Conservation (phyloP, 352 stramenopile species). For the Pythium apleroticum region DNA sequence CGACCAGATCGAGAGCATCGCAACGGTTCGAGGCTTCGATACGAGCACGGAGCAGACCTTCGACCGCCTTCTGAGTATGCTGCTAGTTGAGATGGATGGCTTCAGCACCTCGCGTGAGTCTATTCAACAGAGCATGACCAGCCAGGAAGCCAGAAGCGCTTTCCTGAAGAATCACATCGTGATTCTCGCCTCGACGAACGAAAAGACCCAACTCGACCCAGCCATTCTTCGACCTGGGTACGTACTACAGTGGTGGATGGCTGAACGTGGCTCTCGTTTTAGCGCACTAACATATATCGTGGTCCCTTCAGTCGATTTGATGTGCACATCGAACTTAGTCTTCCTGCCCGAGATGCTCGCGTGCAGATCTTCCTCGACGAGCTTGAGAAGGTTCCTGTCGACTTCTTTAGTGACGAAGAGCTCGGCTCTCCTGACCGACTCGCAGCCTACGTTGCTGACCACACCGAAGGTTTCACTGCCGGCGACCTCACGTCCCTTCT, state of each 20-base stretch:
- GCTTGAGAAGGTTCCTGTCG: slow-evolving; percentile 49
- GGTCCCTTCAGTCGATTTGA: slow-evolving; percentile 62
- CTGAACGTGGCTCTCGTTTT: not conserved
- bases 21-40: slow-evolving; percentile 85
- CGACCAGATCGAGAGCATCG: slow-evolving; percentile 91
- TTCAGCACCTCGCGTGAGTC: slow-evolving; percentile 54
- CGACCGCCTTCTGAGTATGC: slow-evolving; percentile 88
- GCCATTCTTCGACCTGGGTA: slow-evolving; percentile 87
- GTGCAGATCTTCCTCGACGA: slow-evolving; percentile 49
- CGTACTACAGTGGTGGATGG: slow-evolving; percentile 4
- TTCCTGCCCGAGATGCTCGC: slow-evolving; percentile 58
- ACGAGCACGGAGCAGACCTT: slow-evolving; percentile 92
- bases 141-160: slow-evolving; percentile 39
- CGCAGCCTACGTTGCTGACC: slow-evolving; percentile 47
- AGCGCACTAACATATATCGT: not conserved
- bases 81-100: slow-evolving; percentile 92
- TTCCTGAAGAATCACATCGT: slow-evolving; percentile 86
- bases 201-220: slow-evolving; percentile 76
- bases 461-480: slow-evolving; percentile 53
- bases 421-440: slow-evolving; percentile 39
- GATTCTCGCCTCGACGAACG: slow-evolving; percentile 78
- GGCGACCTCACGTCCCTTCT: slow-evolving; percentile 65
- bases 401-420: slow-evolving; percentile 39
- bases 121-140: slow-evolving; percentile 36
- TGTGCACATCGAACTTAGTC: slow-evolving; percentile 66